Conservation (phyloP, 768 basidiomycete genomes). For the Lactarius vividus region DNA sequence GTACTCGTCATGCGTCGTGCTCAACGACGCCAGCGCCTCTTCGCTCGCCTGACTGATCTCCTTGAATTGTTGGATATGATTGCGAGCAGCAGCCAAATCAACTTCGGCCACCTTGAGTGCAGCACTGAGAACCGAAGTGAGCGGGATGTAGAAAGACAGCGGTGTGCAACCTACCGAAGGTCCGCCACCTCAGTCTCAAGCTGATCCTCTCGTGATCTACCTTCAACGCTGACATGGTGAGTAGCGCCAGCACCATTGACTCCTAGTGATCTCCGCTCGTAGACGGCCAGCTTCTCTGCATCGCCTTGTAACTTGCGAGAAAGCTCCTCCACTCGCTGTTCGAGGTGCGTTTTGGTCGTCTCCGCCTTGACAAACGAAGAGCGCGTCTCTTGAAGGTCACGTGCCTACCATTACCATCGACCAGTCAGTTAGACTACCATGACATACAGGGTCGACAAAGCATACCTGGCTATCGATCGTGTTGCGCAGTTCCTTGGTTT, state of each 20-base stretch:
- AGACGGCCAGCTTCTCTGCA: constrained; percentile 83
- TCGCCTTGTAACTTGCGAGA: constrained; percentile 66
- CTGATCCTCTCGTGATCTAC: constrained; percentile 68
- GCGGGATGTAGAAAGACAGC: not conserved
- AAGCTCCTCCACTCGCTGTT: constrained; percentile 66
- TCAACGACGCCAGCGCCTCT: constrained; percentile 66
- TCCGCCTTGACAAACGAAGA: constrained; percentile 70
- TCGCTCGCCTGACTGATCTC: constrained; percentile 84
- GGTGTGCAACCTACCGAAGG: constrained; percentile 53
- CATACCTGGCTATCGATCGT: constrained; percentile 70
- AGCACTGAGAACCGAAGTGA: constrained; percentile 43
- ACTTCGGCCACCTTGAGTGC: constrained; percentile 75
- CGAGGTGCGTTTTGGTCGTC: constrained; percentile 75
- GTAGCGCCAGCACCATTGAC: constrained; percentile 34
- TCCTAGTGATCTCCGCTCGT: constrained; percentile 60
- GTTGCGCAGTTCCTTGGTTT: constrained; percentile 68
- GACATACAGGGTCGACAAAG: constrained; percentile 13
- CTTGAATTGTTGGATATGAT: constrained; percentile 80
- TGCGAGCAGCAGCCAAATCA: constrained; percentile 66
- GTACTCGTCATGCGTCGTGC: constrained; percentile 76
- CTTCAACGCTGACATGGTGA: constrained; percentile 40
- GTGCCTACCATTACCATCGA: constrained; percentile 40
- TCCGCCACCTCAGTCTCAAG: constrained; percentile 84
- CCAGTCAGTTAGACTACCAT: not conserved
- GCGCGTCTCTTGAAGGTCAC: constrained; percentile 65